phyloP scores from a whole-genome alignment of 2,329 filamentous ascomycete genomes.

The Ceratocystis cacaofunesta region DNA sequence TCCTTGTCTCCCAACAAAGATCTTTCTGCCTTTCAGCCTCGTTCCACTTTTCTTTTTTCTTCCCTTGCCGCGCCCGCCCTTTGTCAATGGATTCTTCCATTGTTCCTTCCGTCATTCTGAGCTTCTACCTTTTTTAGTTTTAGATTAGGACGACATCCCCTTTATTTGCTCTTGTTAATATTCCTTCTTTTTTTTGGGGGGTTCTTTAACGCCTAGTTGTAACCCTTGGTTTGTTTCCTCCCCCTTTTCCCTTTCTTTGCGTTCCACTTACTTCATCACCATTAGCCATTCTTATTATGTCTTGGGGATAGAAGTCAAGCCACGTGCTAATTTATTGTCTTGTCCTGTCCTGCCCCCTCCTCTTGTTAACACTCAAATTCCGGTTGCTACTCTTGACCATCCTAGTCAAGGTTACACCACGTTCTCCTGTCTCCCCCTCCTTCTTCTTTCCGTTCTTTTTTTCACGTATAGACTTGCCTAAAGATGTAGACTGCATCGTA shows the following conservation, averaged over 20 bases:
- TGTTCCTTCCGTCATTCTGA: not conserved
- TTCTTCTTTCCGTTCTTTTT: not conserved
- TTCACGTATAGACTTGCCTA: not conserved
- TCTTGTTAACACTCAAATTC: not conserved
- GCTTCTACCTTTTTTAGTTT: not conserved
- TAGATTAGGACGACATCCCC: not conserved
- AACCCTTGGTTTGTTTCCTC: not conserved
- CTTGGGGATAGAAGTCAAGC: not conserved
- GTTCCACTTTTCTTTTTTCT: not conserved
- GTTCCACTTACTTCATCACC: not conserved
- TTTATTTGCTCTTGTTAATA: not conserved
- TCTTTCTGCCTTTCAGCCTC: conserved; percentile 12
- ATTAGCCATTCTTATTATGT: not conserved
- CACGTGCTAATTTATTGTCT: not conserved
- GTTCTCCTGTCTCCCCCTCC: not conserved
- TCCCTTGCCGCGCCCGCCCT: not conserved
- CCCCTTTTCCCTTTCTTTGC: not conserved
- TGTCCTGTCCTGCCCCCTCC: not conserved
- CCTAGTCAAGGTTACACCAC: not conserved
- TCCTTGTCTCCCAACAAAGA: not conserved
- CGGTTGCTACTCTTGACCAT: not conserved
- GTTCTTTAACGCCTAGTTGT: not conserved
- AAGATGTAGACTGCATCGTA: not conserved
- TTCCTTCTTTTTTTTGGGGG: not conserved
- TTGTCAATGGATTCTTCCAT: not conserved